Conservation (phyloP, 1,284 basidiomycete genomes). For the Mycena sp. region DNA sequence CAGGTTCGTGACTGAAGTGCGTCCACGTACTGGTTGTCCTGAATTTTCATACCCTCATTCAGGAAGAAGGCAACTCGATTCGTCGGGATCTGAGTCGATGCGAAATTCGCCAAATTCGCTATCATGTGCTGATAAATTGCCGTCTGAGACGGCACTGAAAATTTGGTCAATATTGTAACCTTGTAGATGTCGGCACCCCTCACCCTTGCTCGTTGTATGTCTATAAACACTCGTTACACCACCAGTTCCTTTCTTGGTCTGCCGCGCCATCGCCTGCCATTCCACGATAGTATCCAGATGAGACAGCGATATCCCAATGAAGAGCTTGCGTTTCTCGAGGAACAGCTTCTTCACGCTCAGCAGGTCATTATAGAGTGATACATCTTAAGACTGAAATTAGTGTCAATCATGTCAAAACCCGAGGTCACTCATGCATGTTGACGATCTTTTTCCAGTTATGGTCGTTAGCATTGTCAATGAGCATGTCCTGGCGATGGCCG, state of each 20-base stretch:
- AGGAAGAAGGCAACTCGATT: neutral
- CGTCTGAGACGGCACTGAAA: slow-evolving; percentile 11
- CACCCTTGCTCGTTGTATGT: slow-evolving; percentile 10
- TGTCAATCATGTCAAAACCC: too few relatives aligned
- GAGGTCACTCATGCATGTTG: neutral
- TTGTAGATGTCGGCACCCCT: neutral
- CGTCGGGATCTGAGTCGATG: neutral
- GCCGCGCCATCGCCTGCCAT: neutral
- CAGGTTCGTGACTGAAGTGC: too few relatives aligned
- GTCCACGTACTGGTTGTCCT: too few relatives aligned
- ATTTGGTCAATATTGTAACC: neutral
- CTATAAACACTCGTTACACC: neutral
- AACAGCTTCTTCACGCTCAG: neutral
- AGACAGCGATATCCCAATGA: neutral
- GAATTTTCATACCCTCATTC: neutral
- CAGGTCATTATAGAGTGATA: neutral
- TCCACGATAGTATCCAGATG: neutral
- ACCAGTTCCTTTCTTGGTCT: neutral
- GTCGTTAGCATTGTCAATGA: slow-evolving; percentile 31
- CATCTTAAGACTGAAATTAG: neutral
- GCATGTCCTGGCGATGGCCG: slow-evolving; percentile 34
- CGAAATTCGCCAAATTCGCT: neutral
- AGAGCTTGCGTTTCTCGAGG: neutral
- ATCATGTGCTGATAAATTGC: slow-evolving; percentile 10
- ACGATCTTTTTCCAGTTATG: slow-evolving; percentile 37